Evolutionary conservation across 78 protist genomes (phyloP), one percentile per base, ranked within the genome.

Genomic region (Emiliania huxleyi): DNA sequence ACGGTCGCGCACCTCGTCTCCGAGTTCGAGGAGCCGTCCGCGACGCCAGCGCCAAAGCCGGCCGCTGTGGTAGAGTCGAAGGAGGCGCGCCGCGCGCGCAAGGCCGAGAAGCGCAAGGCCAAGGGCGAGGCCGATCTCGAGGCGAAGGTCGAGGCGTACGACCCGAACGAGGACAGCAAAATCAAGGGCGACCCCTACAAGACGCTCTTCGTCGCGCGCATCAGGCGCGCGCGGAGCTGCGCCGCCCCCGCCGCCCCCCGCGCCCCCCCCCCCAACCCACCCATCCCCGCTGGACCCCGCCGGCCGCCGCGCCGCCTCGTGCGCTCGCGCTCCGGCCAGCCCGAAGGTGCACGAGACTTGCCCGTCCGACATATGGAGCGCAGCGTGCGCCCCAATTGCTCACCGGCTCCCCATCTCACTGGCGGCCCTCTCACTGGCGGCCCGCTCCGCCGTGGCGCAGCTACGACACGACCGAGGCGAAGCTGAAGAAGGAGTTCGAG

Each of bases 401-500:
- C n/a, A n/a, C n/a, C n/a, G n/a, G n/a, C n/a, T n/a, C n/a, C n/a
- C n/a, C n/a, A n/a, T n/a, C n/a, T n/a, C n/a, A n/a, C n/a, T n/a
- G n/a, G n/a, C n/a, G n/a, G n/a, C n/a, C n/a, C n/a, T n/a, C n/a
- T n/a, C n/a, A n/a, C n/a, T n/a, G n/a, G n/a, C n/a, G n/a, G n/a
- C n/a, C n/a, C n/a, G n/a, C n/a, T 33, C n/a, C 77, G 42, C 35
- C 19, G 42, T 18, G 11, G 42, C 87, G n/a, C 33, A 95, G 91
- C 79, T 96, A 92, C 91, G 42, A 92, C 33, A 96, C 97, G 1
- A 87, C 95, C 25, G 97, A 97, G 88, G 43, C 44, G 25, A 93
- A 90, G 81, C 88, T 97, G 46, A 85, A 88, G 43, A 35, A 95
- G 33, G 97, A 97, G 55, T 96, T 97, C 37, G 96, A 95, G 55